Conservation (phyloP, 2,329 filamentous ascomycete genomes). For the Fusarium stilboides region DNA sequence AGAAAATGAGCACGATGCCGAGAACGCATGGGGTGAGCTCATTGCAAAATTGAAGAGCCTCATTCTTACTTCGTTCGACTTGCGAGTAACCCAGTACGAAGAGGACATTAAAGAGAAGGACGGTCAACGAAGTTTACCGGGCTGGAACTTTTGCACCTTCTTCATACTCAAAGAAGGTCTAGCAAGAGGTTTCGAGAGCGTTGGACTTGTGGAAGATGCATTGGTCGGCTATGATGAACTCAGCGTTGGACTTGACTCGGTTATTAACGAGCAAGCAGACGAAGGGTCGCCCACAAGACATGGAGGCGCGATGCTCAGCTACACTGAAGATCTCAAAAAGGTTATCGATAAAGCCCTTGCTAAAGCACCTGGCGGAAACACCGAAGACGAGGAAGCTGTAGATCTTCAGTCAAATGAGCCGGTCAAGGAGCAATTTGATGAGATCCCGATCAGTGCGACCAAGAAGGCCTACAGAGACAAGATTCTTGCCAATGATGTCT, state of each 20-base stretch:
- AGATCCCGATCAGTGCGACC: constrained; percentile 73
- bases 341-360: constrained; percentile 68
- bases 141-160: constrained; percentile 99
- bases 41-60: constrained; percentile 88
- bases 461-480: constrained; percentile 91
- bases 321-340: constrained; percentile 80
- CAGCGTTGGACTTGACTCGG: constrained; percentile 85
- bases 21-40: constrained; percentile 86
- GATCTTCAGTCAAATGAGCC: constrained; percentile 64
- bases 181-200: constrained; percentile 94
- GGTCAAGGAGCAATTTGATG: constrained; percentile 62
- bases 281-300: constrained; percentile 74
- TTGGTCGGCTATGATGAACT: constrained; percentile 96
- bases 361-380: constrained; percentile 51
- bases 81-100: constrained; percentile 93
- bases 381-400: constrained; percentile 61
- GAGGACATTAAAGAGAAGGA: constrained; percentile 97
- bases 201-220: constrained; percentile 95
- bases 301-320: constrained; percentile 78
- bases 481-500: constrained; percentile 95
- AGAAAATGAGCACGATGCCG: constrained; percentile 83
- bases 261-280: constrained; percentile 80
- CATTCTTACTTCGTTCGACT: constrained; percentile 91
- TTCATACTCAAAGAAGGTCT: constrained; percentile 98
- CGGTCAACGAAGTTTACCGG: constrained; percentile 85